Evolutionary conservation across 495 filamentous ascomycete species (phyloP), one percentile per base, ranked within the genome.

Genomic region (Xylaria flabelliformis): DNA sequence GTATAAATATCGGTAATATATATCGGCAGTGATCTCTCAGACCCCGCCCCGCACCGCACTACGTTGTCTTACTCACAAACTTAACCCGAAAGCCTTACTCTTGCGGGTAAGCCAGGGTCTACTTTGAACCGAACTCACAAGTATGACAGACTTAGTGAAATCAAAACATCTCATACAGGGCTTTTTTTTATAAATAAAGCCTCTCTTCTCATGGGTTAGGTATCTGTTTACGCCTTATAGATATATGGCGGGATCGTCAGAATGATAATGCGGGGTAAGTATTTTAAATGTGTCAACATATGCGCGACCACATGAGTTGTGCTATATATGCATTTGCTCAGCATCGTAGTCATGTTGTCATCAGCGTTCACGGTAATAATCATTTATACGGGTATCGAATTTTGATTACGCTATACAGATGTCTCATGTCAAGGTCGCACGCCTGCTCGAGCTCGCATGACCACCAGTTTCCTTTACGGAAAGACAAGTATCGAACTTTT

Each of bases 21-120:
- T 21, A 53, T 66, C 64, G 64, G 64, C 46, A 66, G 64, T 66
- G 64, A 19, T 21, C 29, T 26, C 44, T 50, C 19, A 19, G 46
- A 66, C 64, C 64, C 64, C 64, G 63, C 63, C 36, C 26, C 19
- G 26, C 63, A 36, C 26, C 19, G 29, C 64, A 36, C 26, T 13
- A 1, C 2, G 3, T 53, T 53, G 21, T 10, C 21, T 26, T 29
- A 9, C 51, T 55, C 10, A 39, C 36, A 39, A 39, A 8, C 5
- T 8, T 39, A 6, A 39, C 36, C 5, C 8, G 36, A 0, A 39
- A 39, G 21, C 24, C 21, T 26, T 55, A 3, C 51, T 55, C 10
- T 7, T 55, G 51, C 12, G 51, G 51, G 51, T 15, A 56, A 51
- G 4, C 32, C 17, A 29, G 44, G 29, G 10, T 51, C 4, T 21